A percentile compares a stretch with the other conserved stretches of the same genome.
Evolutionary conservation across 805 yeast genomes (phyloP).

Genomic region (Dipodascus geniculatus): DNA sequence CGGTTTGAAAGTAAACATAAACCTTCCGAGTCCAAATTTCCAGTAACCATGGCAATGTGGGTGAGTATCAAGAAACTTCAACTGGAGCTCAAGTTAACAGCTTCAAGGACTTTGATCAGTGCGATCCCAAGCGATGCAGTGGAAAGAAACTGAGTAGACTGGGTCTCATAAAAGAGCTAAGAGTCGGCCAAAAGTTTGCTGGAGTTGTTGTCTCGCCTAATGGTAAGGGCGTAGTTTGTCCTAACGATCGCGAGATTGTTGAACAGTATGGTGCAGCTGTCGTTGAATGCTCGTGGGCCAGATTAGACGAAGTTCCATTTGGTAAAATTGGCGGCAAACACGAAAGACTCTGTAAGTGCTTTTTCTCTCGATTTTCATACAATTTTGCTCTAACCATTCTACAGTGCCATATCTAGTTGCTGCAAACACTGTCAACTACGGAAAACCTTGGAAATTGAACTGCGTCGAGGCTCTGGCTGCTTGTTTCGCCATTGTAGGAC

Average conservation of each 20-base stretch:
- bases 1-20: conserved; percentile 3
- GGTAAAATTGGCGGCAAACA: conserved; percentile 80
- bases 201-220: conserved; percentile 91
- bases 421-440: conserved; percentile 94
- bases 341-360: conserved; percentile 46
- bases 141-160: conserved; percentile 88
- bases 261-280: conserved; percentile 87
- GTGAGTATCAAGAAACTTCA: conserved; percentile 11
- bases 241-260: conserved; percentile 67
- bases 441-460: conserved; percentile 88
- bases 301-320: conserved; percentile 95
- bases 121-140: conserved; percentile 95
- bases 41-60: conserved; percentile 91
- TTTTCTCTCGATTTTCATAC: neutral
- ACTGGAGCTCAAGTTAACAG: neutral
- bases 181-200: conserved; percentile 88
- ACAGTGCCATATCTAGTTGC: conserved; percentile 80
- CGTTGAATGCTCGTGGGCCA: conserved; percentile 97
- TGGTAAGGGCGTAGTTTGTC: conserved; percentile 83
- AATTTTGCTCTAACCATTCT: neutral
- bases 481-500: conserved; percentile 89
- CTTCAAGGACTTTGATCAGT: conserved; percentile 80
- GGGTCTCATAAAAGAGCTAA: conserved; percentile 64
- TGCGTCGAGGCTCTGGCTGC: conserved; percentile 98
- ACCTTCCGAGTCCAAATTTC: conserved; percentile 35